phyloP scores from a whole-genome alignment of 2,329 filamentous ascomycete species.

The Fusarium sororula region DNA sequence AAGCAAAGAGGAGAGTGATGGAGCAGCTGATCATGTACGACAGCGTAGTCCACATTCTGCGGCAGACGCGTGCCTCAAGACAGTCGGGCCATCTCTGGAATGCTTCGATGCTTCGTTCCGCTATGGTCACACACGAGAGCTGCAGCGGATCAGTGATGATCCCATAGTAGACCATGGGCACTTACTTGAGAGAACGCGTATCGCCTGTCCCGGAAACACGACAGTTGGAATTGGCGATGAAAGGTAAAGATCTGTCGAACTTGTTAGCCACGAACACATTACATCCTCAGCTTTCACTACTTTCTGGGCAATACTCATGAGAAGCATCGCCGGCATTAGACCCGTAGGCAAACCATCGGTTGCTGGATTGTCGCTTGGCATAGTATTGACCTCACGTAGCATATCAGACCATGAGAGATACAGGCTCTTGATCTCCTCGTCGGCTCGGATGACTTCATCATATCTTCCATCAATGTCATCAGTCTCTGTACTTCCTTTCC shows the following conservation, averaged over 20 bases:
- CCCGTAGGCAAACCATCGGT: not conserved
- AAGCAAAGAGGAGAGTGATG: not conserved
- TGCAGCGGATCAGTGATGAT: not conserved
- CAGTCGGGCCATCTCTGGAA: not conserved
- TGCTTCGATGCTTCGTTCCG: not conserved
- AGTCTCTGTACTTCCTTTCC: fast-evolving
- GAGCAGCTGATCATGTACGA: conserved; percentile 1
- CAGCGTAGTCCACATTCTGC: conserved; percentile 1
- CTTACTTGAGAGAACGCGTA: not conserved
- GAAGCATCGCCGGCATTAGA: conserved; percentile 5
- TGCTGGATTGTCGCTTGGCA: not conserved
- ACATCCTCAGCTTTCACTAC: fast-evolving
- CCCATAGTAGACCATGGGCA: fast-evolving
- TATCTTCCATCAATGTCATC: not conserved
- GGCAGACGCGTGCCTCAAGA: not conserved
- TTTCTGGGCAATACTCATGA: conserved; percentile 1
- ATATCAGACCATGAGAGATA: not conserved
- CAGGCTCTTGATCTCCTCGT: not conserved
- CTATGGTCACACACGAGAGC: not conserved
- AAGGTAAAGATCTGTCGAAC: not conserved
- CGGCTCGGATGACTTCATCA: not conserved
- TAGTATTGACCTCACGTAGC: not conserved
- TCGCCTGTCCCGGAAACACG: not conserved
- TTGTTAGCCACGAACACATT: fast-evolving
- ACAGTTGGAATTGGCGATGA: not conserved